Base-by-base conservation (phyloP, 129 eudicot genomes). In the Erigeron canadensis region DNA sequence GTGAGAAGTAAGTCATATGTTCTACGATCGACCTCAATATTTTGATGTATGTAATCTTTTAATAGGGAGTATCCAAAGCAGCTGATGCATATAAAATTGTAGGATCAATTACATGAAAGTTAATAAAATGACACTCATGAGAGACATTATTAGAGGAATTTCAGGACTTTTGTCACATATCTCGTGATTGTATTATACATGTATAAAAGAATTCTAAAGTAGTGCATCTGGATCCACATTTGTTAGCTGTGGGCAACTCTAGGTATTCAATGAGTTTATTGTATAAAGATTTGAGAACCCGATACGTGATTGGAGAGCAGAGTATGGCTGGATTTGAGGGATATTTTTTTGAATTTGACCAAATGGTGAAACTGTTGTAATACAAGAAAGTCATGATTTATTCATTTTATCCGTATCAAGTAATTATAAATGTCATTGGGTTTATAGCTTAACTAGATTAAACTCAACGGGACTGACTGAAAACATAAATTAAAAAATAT, bases 321-420 rank as follows among this genome's bases (percentile, higher is more conserved):
- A 66, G 18, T 21, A 58, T 21, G 51, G 66, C 57, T 46, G 16
- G 72, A 60, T 34, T 59, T 46, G 39, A 46, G 56, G 75, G 70
- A 15, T 11, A 34, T 46, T 47, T 34, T 74, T 48, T 75, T 75
- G 44, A 56, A 58, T 66, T 54, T 65, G 76, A 72, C 76, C 22
- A 56, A 5, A 3, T 61, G 18, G 42, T 69, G 48, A 44, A 41
- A 43, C 8, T 37, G 34, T 57, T 17, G 44, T 54, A 54, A 40
- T 9, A 15, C 12, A 56, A 17, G 57, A 70, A 71, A 71, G 66
- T 71, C 75, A 42, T 55, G 42, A 71, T 7, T 12, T 7, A 50
- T 13, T 4, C 17, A 2, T 50, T 15, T 15, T 50, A 50, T 50
- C 15, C 6, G 34, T 28, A 1, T 28, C 34, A 28, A 28, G 34